Evolutionary conservation across 2,329 filamentous ascomycete species (phyloP), one percentile per base, ranked within the genome.

Genomic region (Westerdykella ornata): DNA sequence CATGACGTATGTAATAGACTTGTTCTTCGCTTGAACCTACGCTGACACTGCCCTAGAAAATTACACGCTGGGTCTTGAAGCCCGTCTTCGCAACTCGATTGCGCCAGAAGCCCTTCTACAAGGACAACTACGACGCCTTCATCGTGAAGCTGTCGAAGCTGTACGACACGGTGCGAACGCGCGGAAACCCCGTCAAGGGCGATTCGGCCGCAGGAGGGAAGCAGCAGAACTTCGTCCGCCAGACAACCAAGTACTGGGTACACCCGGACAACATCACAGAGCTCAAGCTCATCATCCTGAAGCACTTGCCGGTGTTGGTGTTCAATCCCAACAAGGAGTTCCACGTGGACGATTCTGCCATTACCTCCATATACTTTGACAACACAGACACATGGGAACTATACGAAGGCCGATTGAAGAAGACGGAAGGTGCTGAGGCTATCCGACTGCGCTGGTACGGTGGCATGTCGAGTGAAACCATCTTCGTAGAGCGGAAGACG

Each of bases 241-340:
- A 97, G 63, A 98, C 92, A 1, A 98, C 92, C 22, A 98, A 98
- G 68, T 98, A 98, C 72, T 98, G 92, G 92, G 92, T 98, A 35
- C 92, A 98, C 61, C 87, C 86, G 2, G 92, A 97, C 68, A 98
- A 98, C 61, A 92, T 98, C 55, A 97, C 92, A 4, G 92, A 98
- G 70, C 70, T 98, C 47, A 98, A 98, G 73, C 82, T 98, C 66
- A 90, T 98, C 61, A 89, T 98, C 60, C 74, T 98, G 39, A 97
- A 98, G 75, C 92, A 98, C 72, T 75, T 98, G 48, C 92, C 92
- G 0, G 92, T 98, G 7, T 76, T 98, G 13, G 92, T 98, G 9
- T 98, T 97, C 75, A 98, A 97, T 63, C 77, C 90, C 12, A 94
- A 83, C 72, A 98, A 98, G 67, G 90, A 97, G 57, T 98, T 97